Evolutionary conservation across 2,329 filamentous ascomycete species (phyloP), one percentile per base, ranked within the genome.

Genomic region (Phialemonium atrogriseum): DNA sequence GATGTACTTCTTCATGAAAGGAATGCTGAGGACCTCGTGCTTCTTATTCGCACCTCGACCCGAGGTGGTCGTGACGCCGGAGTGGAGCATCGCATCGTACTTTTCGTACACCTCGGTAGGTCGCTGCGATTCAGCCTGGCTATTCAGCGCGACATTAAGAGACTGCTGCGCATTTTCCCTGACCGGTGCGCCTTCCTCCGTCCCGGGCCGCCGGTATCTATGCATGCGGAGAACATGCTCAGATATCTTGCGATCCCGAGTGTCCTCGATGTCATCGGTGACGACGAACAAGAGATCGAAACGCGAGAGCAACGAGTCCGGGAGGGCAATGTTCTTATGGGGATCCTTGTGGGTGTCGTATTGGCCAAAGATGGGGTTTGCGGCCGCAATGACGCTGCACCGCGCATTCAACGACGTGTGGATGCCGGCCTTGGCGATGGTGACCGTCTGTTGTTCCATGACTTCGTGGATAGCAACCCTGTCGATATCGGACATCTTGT

Each of bases 371-470:
- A 98, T 91, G 4, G 91, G 91, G 55, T 98, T 98, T 38, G 91
- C 91, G 11, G 91, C 91, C 24, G 91, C 91, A 47, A 98, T 76
- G 39, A 98, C 91, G 59, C 87, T 94, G 63, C 91, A 98, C 35
- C 91, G 81, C 32, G 91, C 91, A 52, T 98, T 98, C 38, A 98
- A 68, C 3, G 88, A 94, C 0, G 91, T 98, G 59, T 98, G 91
- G 37, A 98, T 98, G 43, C 91, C 91, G 2, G 91, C 91, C 63
- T 98, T 98, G 32, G 91, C 91, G 50, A 98, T 98, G 10, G 91
- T 98, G 38, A 98, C 91, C 0, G 91, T 98, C 61, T 98, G 91
- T 63, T 98, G 91, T 62, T 98, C 91, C 91, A 98, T 98, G 44
- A 98, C 91, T 84, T 98, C 91, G 73, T 98, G 91, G 47, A 98